Evolutionary conservation across 352 stramenopile genomes (phyloP).

Genomic region (Globisporangium perplexum): DNA sequence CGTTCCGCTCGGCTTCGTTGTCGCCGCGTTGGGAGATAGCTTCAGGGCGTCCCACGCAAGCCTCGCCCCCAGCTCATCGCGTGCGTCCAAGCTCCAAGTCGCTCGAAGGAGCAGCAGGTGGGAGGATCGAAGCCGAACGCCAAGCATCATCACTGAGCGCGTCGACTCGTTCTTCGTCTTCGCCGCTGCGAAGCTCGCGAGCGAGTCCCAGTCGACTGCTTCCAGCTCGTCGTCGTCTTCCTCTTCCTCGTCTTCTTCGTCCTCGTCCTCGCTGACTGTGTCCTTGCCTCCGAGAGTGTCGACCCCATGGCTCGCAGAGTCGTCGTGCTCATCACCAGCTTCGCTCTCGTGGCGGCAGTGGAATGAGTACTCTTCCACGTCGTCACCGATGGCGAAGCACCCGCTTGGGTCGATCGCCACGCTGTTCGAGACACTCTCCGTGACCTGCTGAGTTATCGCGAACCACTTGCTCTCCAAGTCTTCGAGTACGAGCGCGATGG

Average conservation of each 20-base stretch:
- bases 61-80: conserved; percentile 10
- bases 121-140: conserved; percentile 23
- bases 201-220: conserved; percentile 48
- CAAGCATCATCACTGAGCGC: conserved; percentile 20
- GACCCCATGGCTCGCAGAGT: conserved; percentile 9
- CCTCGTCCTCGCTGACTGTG: conserved; percentile 1
- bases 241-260: conserved; percentile 22
- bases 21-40: not conserved
- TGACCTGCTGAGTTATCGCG: conserved; percentile 23
- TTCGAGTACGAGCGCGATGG: conserved; percentile 10
- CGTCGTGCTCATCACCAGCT: not conserved
- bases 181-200: conserved; percentile 18
- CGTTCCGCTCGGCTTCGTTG: not conserved
- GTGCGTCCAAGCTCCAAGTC: conserved; percentile 4
- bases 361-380: conserved; percentile 34
- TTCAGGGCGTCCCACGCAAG: conserved; percentile 18
- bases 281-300: not conserved
- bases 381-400: conserved; percentile 24
- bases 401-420: conserved; percentile 18
- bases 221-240: conserved; percentile 29
- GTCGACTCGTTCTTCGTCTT: conserved; percentile 3
- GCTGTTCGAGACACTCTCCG: conserved; percentile 13
- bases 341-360: conserved; percentile 17
- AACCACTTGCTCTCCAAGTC: conserved; percentile 38
- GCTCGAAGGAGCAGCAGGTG: conserved; percentile 23